phyloP scores from a whole-genome alignment of 169 alveolate species.

The Perkinsus chesapeaki region DNA sequence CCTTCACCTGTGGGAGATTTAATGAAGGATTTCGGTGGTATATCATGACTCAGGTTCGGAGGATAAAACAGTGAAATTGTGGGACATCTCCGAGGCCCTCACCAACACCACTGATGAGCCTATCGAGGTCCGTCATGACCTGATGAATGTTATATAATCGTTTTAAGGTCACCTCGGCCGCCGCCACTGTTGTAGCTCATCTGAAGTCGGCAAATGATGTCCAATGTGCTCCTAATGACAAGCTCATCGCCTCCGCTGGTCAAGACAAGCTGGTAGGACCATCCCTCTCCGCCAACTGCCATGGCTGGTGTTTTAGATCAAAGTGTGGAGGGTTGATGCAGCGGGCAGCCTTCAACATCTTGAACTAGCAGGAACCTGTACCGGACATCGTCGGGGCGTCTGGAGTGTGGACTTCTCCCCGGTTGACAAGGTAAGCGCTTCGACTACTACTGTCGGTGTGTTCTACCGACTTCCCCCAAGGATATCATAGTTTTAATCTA shows the following conservation, averaged over 20 bases:
- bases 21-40: slow-evolving; percentile 13
- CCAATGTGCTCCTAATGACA: slow-evolving; percentile 61
- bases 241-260: slow-evolving; percentile 35
- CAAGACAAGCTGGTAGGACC: background rate
- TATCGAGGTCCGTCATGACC: slow-evolving; percentile 14
- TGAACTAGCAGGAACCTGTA: slow-evolving; percentile 27
- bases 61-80: slow-evolving; percentile 55
- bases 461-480: no score
- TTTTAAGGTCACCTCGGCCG: slow-evolving; percentile 21
- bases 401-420: slow-evolving; percentile 70
- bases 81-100: slow-evolving; percentile 35
- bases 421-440: slow-evolving; percentile 40
- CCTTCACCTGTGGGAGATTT: background rate
- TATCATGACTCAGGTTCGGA: slow-evolving; percentile 49
- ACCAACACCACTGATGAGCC: background rate
- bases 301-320: background rate
- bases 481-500: no score
- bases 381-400: slow-evolving; percentile 75
- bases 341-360: slow-evolving; percentile 20
- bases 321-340: background rate
- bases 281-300: background rate
- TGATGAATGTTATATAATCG: background rate
- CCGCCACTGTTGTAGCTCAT: slow-evolving; percentile 55
- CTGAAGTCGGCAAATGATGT: slow-evolving; percentile 60
- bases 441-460: no score